These are phyloP conservation scores for Durusdinium trenchii DNA, from an alignment of 73 alveolate species.

Conservation along the genomic window DNA sequence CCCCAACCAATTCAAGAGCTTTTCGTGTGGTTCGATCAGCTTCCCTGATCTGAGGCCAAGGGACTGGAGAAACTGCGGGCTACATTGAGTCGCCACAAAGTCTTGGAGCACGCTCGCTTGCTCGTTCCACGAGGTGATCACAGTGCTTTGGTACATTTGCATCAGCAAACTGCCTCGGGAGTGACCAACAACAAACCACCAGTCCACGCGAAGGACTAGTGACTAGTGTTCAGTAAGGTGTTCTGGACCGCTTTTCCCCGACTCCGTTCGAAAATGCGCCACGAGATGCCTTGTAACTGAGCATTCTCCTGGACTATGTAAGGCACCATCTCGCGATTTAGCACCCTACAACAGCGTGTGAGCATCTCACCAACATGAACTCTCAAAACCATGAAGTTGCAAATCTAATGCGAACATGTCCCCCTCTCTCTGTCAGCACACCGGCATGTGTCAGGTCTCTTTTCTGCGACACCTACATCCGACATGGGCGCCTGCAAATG, in stretches of 20 bases:
- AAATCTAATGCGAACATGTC: too few species aligned
- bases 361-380: too few species aligned
- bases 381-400: too few species aligned
- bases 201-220: neutral
- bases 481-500: conserved; percentile 17
- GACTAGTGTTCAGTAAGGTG: neutral
- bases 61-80: conserved; percentile 8
- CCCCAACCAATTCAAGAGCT: neutral
- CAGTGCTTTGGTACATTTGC: conserved; percentile 48
- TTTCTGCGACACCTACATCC: neutral
- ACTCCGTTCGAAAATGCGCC: neutral
- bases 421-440: too few species aligned
- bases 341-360: conserved; percentile 8
- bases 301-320: conserved; percentile 26
- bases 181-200: neutral
- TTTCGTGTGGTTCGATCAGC: neutral
- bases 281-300: neutral
- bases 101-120: conserved; percentile 62
- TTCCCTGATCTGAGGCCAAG: conserved; percentile 17
- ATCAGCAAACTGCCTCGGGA: conserved; percentile 44
- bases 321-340: conserved; percentile 64
- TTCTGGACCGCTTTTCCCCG: neutral
- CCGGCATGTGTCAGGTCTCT: neutral
- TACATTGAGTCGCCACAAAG: conserved; percentile 52
- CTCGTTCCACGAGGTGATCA: neutral